Evolutionary conservation across 345 rosid species (phyloP).

Genomic region (Erucastrum elatum): DNA sequence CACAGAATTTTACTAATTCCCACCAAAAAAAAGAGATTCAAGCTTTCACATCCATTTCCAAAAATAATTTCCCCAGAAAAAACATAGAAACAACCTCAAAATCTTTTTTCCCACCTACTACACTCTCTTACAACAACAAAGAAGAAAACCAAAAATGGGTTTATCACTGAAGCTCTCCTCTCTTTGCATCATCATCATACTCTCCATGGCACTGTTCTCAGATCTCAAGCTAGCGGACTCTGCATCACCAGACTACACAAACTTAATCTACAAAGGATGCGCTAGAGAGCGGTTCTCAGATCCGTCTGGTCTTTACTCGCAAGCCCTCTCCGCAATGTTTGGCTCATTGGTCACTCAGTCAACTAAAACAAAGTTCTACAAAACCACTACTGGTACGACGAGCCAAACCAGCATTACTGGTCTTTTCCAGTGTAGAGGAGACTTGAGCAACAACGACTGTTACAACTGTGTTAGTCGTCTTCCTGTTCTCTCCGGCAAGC

Average conservation of each 20-base stretch:
- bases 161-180: conserved; percentile 41
- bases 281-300: conserved; percentile 74
- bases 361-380: conserved; percentile 75
- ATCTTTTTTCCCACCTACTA: conserved; percentile 28
- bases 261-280: conserved; percentile 89
- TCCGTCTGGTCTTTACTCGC: conserved; percentile 81
- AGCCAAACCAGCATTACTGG: conserved; percentile 79
- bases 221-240: conserved; percentile 47
- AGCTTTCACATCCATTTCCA: neutral
- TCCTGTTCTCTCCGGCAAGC: conserved; percentile 68
- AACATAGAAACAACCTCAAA: conserved; percentile 9
- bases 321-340: conserved; percentile 82
- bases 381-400: conserved; percentile 64
- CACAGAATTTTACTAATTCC: conserved; percentile 23
- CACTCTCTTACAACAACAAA: conserved; percentile 10
- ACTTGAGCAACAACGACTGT: conserved; percentile 70
- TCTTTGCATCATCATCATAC: conserved; percentile 37
- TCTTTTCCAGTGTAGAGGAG: conserved; percentile 94
- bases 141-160: conserved; percentile 41
- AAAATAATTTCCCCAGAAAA: neutral
- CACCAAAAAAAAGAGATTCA: conserved; percentile 21
- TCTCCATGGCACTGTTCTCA: conserved; percentile 41
- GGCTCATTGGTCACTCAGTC: conserved; percentile 83
- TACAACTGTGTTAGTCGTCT: conserved; percentile 89
- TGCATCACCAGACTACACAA: conserved; percentile 58